These are phyloP conservation scores for Cucurbita pepo DNA, from an alignment of 306 rosid genomes.

Conservation along the genomic window DNA sequence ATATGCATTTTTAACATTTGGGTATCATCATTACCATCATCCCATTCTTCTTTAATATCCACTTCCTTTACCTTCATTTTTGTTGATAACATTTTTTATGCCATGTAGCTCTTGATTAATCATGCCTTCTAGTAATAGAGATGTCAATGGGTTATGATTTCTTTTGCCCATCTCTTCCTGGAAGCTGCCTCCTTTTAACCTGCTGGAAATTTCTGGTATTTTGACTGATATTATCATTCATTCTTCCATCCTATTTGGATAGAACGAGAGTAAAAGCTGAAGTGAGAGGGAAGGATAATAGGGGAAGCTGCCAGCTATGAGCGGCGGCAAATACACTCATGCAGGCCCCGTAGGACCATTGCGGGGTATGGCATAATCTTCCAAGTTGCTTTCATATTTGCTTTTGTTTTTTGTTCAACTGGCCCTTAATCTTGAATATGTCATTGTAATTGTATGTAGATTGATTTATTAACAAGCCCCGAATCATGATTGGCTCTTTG, in stretches of 20 bases:
- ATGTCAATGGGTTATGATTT: background rate
- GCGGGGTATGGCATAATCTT: background rate
- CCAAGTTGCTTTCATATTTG: background rate
- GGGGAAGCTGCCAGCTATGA: constrained; percentile 6
- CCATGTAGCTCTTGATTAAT: background rate
- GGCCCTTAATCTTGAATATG: background rate
- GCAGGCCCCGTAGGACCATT: constrained; percentile 4
- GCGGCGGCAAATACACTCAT: constrained; percentile 2
- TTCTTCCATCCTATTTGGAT: background rate
- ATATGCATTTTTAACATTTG: background rate
- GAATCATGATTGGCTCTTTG: constrained; percentile 1
- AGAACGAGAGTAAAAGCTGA: background rate
- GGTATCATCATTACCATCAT: constrained; percentile 3
- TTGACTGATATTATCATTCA: background rate
- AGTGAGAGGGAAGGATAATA: background rate
- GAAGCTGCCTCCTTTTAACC: background rate
- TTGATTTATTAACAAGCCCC: background rate
- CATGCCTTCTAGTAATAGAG: background rate
- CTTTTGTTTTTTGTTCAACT: background rate
- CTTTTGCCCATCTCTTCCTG: background rate
- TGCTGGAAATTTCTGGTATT: background rate
- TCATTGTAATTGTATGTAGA: background rate
- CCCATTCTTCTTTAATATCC: background rate
- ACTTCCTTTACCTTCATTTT: background rate
- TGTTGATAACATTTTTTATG: background rate